Base-by-base conservation (phyloP, 2,329 filamentous ascomycete genomes). In the Sclerotinia minor region DNA sequence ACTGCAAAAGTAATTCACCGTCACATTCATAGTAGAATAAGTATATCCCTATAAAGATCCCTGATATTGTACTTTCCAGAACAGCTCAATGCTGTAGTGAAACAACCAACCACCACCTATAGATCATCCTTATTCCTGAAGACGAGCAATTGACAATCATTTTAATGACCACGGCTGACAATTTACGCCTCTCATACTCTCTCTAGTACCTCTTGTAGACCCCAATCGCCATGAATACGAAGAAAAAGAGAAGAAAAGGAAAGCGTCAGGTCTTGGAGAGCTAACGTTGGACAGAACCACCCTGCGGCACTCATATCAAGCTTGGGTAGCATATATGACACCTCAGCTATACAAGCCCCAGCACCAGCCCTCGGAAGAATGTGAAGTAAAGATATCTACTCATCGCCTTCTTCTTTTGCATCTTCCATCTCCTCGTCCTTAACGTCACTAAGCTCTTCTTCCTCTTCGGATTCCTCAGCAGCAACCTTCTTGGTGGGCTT, bases 401-500 rank as follows among this genome's bases (percentile, higher is more conserved):
- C 65, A 19, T 55, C 49, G 35, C 38, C 21, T 17, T 59, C 64
- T 26, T 35, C 26, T 29, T 44, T 65, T 5, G 29, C 44, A 5
- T 32, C 21, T 53, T 58, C 41, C 7, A 65, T 47, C 0, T 63
- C 26, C 38, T 67, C 65, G 15, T 67, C 65, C n/a, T 67, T 52
- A 6, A 58, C 11, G 9, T 55, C 49, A 6, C 49, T 44, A 17
- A 50, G 29, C 35, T 69, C 64, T 13, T 69, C 64, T 13, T 70
- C 65, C 2, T 55, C 65, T 3, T 55, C 59, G 2, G 50, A 29
- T 5, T 44, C 64, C n/a, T 50, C 61, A 11, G 41, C 8, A 17
- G 17, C 61, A 11, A 26, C 52, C 53, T 66, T 68, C 49, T 69
- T 68, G 35, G 71, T 61, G 38, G 59, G 57, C 9, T 73, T 70